Base-by-base conservation (phyloP, 1,139 yeast genomes). In the Taiozyma sp. region DNA sequence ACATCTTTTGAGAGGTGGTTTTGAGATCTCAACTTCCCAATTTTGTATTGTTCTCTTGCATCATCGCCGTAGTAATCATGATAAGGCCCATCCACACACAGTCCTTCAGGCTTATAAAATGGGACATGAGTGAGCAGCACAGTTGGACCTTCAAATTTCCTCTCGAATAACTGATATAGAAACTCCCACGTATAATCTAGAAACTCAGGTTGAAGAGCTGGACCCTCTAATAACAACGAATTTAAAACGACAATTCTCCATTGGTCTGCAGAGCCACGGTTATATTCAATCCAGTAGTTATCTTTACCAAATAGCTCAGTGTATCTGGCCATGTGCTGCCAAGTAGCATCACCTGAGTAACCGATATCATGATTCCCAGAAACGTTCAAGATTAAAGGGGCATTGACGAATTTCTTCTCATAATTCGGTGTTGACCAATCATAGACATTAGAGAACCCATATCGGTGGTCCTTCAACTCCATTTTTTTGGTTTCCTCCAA, bases 341-440 rank as follows among this genome's bases (percentile, higher is more conserved):
- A 83, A 0, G 97, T 90, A 46, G 96, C 90, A 69, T 95, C 99
- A 0, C 98, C 98, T 50, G 90, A 83, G 65, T 93, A 93, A 0
- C 99, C 99, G 52, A 93, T 83, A 66, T 93, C 99, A 66, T 93
- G 99, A 65, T 93, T 95, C 2, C 99, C 99, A 0, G 96, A 85
- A 43, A 93, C 73, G 64, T 93, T 92, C 53, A 90, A 78, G 63
- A 91, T 80, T 45, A 85, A 70, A 1, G 90, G 87, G 39, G 69
- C 74, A 34, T 68, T 66, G 4, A 68, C 70, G 60, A 55, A 53
- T 57, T 62, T 44, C n/a, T 60, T 61, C 8, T 52, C 57, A 23
- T 70, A 65, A n/a, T 62, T 56, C 23, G 60, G 71, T 46, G 74
- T 63, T 41, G 74, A 71, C 96, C 96, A 87, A 60, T 84, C 87